Evolutionary conservation across 2,329 filamentous ascomycete genomes (phyloP).

Genomic region (Nothophaeocryptopus gaeumannii): DNA sequence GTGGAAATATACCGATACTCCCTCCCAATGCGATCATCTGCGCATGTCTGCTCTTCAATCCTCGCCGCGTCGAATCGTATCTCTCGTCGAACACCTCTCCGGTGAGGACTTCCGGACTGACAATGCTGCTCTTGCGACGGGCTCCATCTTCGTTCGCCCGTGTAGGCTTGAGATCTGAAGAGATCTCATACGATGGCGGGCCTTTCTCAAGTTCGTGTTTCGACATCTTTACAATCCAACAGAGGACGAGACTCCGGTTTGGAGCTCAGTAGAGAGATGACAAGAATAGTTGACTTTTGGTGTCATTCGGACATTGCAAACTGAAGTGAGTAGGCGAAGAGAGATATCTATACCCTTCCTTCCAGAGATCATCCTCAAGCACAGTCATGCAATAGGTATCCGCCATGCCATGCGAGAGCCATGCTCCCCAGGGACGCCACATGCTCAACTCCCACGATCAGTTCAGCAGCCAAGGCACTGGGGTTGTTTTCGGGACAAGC

Average conservation of each 20-base stretch:
- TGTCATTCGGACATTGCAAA: too few species aligned
- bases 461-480: neutral
- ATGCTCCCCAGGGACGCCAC: too few species aligned
- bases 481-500: neutral
- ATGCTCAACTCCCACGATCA: too few species aligned
- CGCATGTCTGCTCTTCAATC: constrained; percentile 40
- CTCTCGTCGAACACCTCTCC: constrained; percentile 25
- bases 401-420: too few species aligned
- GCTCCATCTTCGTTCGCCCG: constrained; percentile 11
- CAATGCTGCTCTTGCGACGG: constrained; percentile 13
- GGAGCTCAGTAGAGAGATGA: too few species aligned
- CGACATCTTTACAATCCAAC: constrained; percentile 1
- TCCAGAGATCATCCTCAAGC: too few species aligned
- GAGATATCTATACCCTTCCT: too few species aligned
- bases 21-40: constrained; percentile 37
- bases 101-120: constrained; percentile 22
- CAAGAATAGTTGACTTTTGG: too few species aligned
- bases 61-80: constrained; percentile 41
- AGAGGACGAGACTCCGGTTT: too few species aligned
- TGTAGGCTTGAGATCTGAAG: constrained; percentile 3
- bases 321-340: too few species aligned
- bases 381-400: too few species aligned
- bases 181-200: neutral
- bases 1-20: constrained; percentile 22
- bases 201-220: constrained; percentile 13